Conservation (phyloP, 345 rosid species). For the Gossypium rotundifolium region DNA sequence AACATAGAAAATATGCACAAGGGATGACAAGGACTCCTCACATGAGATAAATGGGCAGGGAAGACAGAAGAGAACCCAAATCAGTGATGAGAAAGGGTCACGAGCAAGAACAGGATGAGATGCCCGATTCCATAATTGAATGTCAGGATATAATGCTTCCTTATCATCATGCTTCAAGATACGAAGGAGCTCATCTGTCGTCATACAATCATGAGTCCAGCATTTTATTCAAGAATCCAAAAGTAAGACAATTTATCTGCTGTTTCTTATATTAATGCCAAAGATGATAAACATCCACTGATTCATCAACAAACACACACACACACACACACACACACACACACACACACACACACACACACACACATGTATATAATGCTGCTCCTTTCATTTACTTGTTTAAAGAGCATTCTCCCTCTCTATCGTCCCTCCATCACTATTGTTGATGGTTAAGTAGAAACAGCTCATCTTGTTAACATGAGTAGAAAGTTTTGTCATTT, state of each 20-base stretch:
- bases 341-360: background rate
- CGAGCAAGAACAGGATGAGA: slow-evolving; percentile 81
- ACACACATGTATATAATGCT: background rate
- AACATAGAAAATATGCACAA: slow-evolving; percentile 73
- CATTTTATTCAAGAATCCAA: background rate
- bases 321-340: background rate
- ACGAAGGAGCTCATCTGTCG: slow-evolving; percentile 39
- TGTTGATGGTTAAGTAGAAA: background rate
- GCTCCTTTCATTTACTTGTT: background rate
- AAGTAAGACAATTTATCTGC: background rate
- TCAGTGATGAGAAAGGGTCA: slow-evolving; percentile 94
- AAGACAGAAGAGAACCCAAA: slow-evolving; percentile 93
- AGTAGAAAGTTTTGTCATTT: background rate
- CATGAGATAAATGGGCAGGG: slow-evolving; percentile 78
- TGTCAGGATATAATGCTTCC: slow-evolving; percentile 41
- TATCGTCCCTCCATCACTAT: background rate
- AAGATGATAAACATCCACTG: background rate
- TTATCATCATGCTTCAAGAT: slow-evolving; percentile 41
- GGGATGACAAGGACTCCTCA: slow-evolving; percentile 64
- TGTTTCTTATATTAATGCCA: background rate
- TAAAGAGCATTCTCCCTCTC: background rate
- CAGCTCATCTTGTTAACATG: background rate
- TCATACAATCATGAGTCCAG: slow-evolving; percentile 6
- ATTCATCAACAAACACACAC: background rate
- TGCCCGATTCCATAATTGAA: slow-evolving; percentile 68